These are phyloP conservation scores for Ophiostoma piceae DNA, from an alignment of 2,329 filamentous ascomycete genomes.

Conservation along the genomic window DNA sequence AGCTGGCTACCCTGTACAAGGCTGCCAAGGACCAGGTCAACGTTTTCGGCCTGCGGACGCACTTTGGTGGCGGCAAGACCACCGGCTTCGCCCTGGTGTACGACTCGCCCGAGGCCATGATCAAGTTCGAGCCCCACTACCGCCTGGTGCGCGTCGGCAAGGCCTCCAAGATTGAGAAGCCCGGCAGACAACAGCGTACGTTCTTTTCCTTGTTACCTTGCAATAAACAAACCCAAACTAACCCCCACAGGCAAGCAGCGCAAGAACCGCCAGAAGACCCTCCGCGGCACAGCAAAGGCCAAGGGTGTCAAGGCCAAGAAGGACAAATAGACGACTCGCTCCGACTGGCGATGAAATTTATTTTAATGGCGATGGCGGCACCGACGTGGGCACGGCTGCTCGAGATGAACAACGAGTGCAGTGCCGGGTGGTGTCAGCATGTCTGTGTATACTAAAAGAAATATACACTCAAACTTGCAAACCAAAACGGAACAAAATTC, in stretches of 20 bases:
- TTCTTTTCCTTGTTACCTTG: slow-evolving; percentile 41
- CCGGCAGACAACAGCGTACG: slow-evolving; percentile 98
- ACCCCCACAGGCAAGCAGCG: slow-evolving; percentile 88
- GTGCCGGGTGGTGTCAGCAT: not conserved
- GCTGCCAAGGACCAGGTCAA: slow-evolving; percentile 94
- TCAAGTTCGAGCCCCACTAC: slow-evolving; percentile 99
- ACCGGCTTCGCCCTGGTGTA: slow-evolving; percentile 98
- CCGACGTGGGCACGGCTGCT: not conserved
- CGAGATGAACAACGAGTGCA: slow-evolving; percentile 13
- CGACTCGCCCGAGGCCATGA: slow-evolving; percentile 96
- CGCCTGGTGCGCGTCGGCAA: slow-evolving; percentile 89
- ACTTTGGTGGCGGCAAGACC: slow-evolving; percentile 99
- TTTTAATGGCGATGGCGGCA: not conserved
- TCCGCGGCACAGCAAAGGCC: slow-evolving; percentile 95
- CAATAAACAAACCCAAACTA: not conserved
- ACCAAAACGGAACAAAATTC: slow-evolving; percentile 9
- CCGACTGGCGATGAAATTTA: slow-evolving; percentile 5
- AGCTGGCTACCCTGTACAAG: slow-evolving; percentile 96
- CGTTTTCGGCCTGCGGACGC: slow-evolving; percentile 97
- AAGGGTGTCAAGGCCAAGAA: slow-evolving; percentile 95
- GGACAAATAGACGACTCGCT: slow-evolving; percentile 64
- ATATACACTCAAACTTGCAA: slow-evolving; percentile 1
- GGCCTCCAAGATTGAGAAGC: slow-evolving; percentile 92
- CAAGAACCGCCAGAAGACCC: slow-evolving; percentile 99
- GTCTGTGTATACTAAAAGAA: slow-evolving; percentile 7